A percentile compares a stretch with the other conserved stretches of the same genome.
Conservation (phyloP, 176 grass and related monocot species). For the Pontederia crassipes region DNA sequence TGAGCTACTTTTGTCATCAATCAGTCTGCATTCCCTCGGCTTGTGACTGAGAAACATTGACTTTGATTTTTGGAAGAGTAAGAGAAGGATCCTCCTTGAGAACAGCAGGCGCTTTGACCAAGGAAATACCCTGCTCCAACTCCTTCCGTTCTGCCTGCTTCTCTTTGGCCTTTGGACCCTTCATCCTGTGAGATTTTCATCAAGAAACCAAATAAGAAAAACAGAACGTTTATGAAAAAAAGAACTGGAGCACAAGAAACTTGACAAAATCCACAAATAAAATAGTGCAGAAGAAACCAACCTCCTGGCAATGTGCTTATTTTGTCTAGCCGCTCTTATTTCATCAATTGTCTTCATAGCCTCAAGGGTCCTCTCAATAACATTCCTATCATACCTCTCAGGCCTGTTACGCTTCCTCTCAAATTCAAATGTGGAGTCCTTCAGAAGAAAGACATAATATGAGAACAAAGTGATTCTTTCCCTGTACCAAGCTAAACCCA, state of each 20-base stretch:
- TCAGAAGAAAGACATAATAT: background rate
- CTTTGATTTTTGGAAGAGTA: slow-evolving; percentile 35
- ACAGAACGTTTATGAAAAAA: background rate
- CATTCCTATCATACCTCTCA: slow-evolving; percentile 68
- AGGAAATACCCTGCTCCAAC: slow-evolving; percentile 40
- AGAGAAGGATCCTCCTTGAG: slow-evolving; percentile 17
- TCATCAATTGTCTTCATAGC: slow-evolving; percentile 64
- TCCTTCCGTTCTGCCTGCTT: slow-evolving; percentile 36
- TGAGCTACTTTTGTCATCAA: no score
- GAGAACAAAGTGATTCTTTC: no score
- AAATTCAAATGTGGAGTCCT: slow-evolving; percentile 91
- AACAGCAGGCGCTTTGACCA: slow-evolving; percentile 40
- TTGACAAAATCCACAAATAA: no score
- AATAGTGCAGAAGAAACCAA: slow-evolving; percentile 9
- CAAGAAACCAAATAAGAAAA: background rate
- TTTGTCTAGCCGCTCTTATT: slow-evolving; percentile 46
- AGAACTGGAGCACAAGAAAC: background rate
- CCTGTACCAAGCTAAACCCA: no score
- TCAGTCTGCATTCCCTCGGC: slow-evolving; percentile 18
- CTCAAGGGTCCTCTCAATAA: slow-evolving; percentile 46
- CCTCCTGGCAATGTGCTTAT: slow-evolving; percentile 50
- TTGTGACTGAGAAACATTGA: slow-evolving; percentile 38
- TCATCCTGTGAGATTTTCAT: slow-evolving; percentile 34
- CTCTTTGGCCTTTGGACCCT: slow-evolving; percentile 26
- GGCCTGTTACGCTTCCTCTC: slow-evolving; percentile 92